A percentile compares a stretch with the other conserved stretches of the same genome.
Conservation (phyloP, 805 yeast species). For the Myxozyma neotropica region DNA sequence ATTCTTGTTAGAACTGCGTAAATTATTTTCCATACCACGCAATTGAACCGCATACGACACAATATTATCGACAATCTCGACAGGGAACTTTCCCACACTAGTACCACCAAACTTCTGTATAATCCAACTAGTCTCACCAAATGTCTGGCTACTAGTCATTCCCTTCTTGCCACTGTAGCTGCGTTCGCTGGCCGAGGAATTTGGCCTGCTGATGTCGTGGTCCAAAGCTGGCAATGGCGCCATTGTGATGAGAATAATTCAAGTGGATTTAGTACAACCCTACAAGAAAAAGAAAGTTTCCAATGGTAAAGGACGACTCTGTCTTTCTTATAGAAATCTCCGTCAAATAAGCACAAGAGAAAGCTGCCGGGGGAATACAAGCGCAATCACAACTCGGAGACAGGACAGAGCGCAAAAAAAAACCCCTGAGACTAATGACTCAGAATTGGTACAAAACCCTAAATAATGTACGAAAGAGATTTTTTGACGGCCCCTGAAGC, state of each 20-base stretch:
- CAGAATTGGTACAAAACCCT: slow-evolving; percentile 3
- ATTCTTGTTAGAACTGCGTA: background rate
- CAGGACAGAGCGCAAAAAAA: background rate
- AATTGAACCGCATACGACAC: slow-evolving; percentile 45
- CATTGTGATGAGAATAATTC: background rate
- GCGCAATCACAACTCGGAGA: background rate
- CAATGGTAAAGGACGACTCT: background rate
- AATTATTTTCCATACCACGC: background rate
- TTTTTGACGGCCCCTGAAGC: background rate
- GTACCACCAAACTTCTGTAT: slow-evolving; percentile 98
- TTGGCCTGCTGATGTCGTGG: slow-evolving; percentile 9
- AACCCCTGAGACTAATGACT: background rate
- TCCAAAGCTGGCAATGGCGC: background rate
- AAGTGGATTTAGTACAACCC: background rate
- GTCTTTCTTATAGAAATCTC: background rate
- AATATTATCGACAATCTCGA: slow-evolving; percentile 79
- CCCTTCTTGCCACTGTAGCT: slow-evolving; percentile 7
- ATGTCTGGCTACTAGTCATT: slow-evolving; percentile 20
- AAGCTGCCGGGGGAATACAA: too few relatives aligned
- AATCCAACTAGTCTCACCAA: slow-evolving; percentile 51
- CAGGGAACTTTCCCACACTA: slow-evolving; percentile 92
- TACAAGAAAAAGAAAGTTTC: background rate
- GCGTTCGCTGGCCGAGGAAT: slow-evolving; percentile 15
- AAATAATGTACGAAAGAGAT: background rate
- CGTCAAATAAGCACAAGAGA: too few relatives aligned